Evolutionary conservation across 805 yeast genomes (phyloP), one percentile per base, ranked within the genome.

Genomic region (Cyberlindnera euphorbiae): DNA sequence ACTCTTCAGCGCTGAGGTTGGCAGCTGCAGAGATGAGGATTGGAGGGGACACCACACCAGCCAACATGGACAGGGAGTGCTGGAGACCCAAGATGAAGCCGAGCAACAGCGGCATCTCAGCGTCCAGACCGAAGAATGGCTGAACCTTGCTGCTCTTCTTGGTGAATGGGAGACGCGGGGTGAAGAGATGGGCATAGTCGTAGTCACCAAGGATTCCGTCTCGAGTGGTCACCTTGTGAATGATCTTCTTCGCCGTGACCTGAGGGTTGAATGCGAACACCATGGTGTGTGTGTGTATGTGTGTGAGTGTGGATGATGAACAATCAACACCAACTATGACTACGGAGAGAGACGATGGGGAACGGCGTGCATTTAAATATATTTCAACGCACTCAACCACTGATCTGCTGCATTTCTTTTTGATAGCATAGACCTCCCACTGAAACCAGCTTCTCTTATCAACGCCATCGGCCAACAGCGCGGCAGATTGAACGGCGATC

Each of bases 121-220:
- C 75, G 55, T 87, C 67, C 33, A 88, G 61, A 5, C 93, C 87
- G 50, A 87, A 89, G 61, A 88, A 88, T 0, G 95, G 95, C 51
- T 82, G 87, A 2, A 75, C 63, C 36, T 72, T 73, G 54, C 59
- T 49, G 46, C 63, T 48, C 59, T 64, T 46, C 31, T 60, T 59
- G 28, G 67, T 35, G 62, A 83, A 87, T 2, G 96, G 96, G 37
- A 88, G 50, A 17, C 74, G 72, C 8, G 97, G 97, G 2, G 82
- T 74, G 69, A 88, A 87, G 24, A 88, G 70, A 47, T 78, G 79
- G 15, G 69, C 75, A 50, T 88, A 88, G 64, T 88, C 87, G 53
- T 86, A 85, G 53, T 84, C 90, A 25, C 97, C 96, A n/a, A 88
- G 50, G 26, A 85, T 52, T 6, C 96, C 96, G 14, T 85, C 87